Conservation (phyloP, 1,284 basidiomycete genomes). For the Heterobasidion parviporum region DNA sequence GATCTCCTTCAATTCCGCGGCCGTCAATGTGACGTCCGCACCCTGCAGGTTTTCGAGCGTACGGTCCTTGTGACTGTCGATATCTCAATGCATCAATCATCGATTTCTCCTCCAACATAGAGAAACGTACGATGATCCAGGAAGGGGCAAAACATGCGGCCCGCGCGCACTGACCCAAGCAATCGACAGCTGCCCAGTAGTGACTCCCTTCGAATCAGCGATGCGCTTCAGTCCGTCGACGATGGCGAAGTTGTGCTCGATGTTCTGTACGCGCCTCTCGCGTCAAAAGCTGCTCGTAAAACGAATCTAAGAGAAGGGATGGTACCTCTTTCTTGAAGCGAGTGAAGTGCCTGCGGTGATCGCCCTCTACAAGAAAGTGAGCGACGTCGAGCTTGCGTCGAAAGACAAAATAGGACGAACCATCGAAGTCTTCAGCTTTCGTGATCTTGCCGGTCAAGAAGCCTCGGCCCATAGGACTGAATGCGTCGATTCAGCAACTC, state of each 20-base stretch:
- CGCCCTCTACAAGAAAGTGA: conserved; percentile 16
- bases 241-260: conserved; percentile 48
- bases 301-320: neutral
- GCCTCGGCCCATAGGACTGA: conserved; percentile 48
- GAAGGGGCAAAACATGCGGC: conserved; percentile 44
- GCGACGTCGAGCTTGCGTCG: neutral
- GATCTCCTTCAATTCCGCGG: conserved; percentile 28
- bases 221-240: conserved; percentile 39
- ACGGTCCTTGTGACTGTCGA: conserved; percentile 12
- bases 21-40: conserved; percentile 25
- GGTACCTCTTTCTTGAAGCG: conserved; percentile 24
- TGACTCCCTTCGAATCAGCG: conserved; percentile 39
- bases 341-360: conserved; percentile 25
- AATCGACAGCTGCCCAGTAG: conserved; percentile 49
- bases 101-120: neutral
- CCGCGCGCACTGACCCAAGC: conserved; percentile 50
- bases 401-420: conserved; percentile 10
- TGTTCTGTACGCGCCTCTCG: conserved; percentile 20
- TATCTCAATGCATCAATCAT: neutral
- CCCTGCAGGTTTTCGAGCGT: conserved; percentile 29
- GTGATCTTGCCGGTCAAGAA: conserved; percentile 42
- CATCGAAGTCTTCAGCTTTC: conserved; percentile 30
- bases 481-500: conserved; percentile 22
- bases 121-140: conserved; percentile 39
- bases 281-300: neutral